Evolutionary conservation across 139 green algal genomes (phyloP), one percentile per base, ranked within the genome.

Genomic region (Edaphochlamys debaryana): DNA sequence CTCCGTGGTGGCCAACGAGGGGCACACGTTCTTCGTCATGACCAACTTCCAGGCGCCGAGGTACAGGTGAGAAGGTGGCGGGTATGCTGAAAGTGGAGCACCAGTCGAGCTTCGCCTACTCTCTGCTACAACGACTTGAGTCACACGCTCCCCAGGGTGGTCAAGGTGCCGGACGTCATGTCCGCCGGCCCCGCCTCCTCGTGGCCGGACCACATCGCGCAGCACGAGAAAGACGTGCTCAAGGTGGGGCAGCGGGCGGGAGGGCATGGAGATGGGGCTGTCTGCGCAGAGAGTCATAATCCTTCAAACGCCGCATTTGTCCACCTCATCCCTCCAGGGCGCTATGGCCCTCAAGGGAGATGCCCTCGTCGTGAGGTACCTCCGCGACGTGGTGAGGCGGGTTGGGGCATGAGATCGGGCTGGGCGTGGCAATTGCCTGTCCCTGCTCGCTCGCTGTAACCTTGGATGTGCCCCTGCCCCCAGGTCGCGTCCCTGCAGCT

Each of bases 1-100:
- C 58, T 76, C 83, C 27, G 97, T 97, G 80, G 79, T 98, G 38
- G 89, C 93, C 40, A 97, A 98, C 67, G 88, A 96, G 15, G 95
- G 93, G 22, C 71, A 71, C 37, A 54, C 29, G n/a, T 95, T 98
- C 79, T 95, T 87, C 27, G 90, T 98, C 70, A 86, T 89, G 40
- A 99, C 96, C 52, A 99, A 99, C 91, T 82, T 92, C 6, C 69
- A 93, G 4, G 95, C 96, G n/a, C 95, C 96, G 13, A 86, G 91
- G 0, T 97, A 96, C 85, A 93, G 91, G 91, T 90, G 50, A 0
- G 71, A 27, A 7, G 52, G 17, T 7, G 25, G 52, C 52, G 17
- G 25, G 13, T 22, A 20, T 27, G 52, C 6, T 15, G n/a, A n/a
- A n/a, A n/a, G n/a, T n/a, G n/a, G n/a, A n/a, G n/a, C n/a, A n/a